phyloP scores from a whole-genome alignment of 2,329 filamentous ascomycete species.

The Colletotrichum sp. region DNA sequence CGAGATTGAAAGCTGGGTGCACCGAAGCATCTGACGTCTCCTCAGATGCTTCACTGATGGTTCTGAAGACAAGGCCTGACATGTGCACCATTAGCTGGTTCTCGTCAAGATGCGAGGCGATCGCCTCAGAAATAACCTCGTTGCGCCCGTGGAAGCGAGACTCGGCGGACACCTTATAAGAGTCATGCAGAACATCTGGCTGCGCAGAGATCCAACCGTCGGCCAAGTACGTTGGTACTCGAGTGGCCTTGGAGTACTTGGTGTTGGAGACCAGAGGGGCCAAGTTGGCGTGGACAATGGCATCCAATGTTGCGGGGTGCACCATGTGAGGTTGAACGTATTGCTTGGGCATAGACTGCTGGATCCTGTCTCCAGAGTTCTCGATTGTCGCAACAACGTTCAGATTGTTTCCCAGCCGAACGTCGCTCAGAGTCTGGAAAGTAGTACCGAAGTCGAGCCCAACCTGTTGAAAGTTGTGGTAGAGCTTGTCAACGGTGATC shows the following conservation, averaged over 20 bases:
- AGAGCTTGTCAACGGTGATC: conserved; percentile 16
- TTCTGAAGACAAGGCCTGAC: conserved; percentile 24
- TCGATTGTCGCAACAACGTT: conserved; percentile 5
- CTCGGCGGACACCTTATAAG: conserved; percentile 22
- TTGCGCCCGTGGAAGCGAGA: not conserved
- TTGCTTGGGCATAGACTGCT: conserved; percentile 24
- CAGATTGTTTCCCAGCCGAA: conserved; percentile 1
- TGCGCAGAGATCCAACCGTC: conserved; percentile 7
- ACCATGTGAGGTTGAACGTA: conserved; percentile 33
- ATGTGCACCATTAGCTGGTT: conserved; percentile 18
- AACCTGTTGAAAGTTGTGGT: conserved; percentile 15
- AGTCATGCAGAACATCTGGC: conserved; percentile 4
- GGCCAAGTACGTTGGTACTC: conserved; percentile 10
- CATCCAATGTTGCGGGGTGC: conserved; percentile 40
- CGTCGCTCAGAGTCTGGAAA: conserved; percentile 21
- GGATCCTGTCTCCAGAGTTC: not conserved
- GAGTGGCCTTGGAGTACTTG: not conserved
- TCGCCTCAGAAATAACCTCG: conserved; percentile 20
- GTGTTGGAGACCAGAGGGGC: conserved; percentile 10
- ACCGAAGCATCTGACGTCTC: not conserved
- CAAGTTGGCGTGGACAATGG: conserved; percentile 33
- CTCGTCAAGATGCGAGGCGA: conserved; percentile 15
- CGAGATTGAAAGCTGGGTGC: conserved; percentile 22
- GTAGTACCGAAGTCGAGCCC: conserved; percentile 24
- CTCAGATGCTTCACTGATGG: conserved; percentile 1